phyloP scores from a whole-genome alignment of 345 rosid genomes.

The Linum usitatissimum region DNA sequence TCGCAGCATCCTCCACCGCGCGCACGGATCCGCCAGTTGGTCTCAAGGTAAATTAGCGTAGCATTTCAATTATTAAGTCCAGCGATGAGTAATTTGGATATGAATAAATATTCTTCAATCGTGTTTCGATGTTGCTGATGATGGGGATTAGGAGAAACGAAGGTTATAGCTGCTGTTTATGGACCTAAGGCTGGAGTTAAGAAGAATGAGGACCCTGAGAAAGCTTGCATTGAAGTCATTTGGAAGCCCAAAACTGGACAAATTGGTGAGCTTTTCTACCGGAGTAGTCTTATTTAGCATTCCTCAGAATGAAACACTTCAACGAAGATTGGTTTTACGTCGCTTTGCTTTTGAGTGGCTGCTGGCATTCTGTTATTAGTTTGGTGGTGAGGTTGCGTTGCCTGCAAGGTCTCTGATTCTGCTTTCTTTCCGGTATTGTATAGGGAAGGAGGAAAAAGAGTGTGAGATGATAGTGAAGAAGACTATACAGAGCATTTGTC shows the following conservation, averaged over 20 bases:
- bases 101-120: background rate
- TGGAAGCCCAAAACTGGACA: constrained; percentile 96
- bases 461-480: constrained; percentile 72
- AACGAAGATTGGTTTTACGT: background rate
- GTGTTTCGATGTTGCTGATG: constrained; percentile 1
- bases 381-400: no score
- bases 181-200: constrained; percentile 90
- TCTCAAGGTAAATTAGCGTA: constrained; percentile 48
- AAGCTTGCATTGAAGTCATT: constrained; percentile 76
- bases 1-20: constrained; percentile 65
- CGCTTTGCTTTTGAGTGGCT: background rate
- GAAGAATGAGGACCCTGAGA: constrained; percentile 87
- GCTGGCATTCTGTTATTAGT: background rate
- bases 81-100: background rate
- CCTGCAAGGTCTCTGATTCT: constrained; percentile 10
- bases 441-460: constrained; percentile 71
- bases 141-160: constrained; percentile 51
- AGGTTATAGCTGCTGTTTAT: constrained; percentile 80
- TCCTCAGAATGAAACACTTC: background rate
- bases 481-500: constrained; percentile 77
- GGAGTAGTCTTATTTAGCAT: background rate
- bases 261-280: constrained; percentile 34
- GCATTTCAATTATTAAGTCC: background rate
- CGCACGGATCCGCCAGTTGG: constrained; percentile 98
- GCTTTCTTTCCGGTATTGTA: constrained; percentile 3